phyloP scores from a whole-genome alignment of 2,329 filamentous ascomycete species.

The Hyphodiscus sp. region DNA sequence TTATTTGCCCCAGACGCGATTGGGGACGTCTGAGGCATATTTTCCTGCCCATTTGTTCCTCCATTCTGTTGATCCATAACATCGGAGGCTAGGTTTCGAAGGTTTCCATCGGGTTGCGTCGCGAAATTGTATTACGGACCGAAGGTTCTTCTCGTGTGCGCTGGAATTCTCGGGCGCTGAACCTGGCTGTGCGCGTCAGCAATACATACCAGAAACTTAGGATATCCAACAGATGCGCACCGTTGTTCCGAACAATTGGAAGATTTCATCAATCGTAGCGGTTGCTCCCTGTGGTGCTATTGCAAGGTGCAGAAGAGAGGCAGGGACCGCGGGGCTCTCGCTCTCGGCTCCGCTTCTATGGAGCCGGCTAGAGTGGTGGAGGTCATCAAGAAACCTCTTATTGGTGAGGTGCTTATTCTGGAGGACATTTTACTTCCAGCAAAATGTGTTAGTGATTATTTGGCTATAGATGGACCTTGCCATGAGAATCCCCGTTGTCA shows the following conservation, averaged over 20 bases:
- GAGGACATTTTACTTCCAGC: not conserved
- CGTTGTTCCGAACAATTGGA: not conserved
- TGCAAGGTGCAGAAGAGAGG: not conserved
- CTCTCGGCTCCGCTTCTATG: not conserved
- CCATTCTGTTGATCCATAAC: constrained; percentile 32
- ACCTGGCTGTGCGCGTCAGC: not conserved
- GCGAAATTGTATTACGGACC: constrained; percentile 17
- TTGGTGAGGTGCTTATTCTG: not conserved
- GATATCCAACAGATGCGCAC: not conserved
- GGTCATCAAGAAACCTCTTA: not conserved
- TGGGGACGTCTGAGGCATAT: constrained; percentile 28
- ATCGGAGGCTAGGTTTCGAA: constrained; percentile 28
- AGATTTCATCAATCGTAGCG: not conserved
- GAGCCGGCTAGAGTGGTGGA: not conserved
- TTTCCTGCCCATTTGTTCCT: constrained; percentile 27
- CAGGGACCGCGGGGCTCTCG: not conserved
- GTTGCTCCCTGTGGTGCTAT: not conserved
- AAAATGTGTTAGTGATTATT: no score
- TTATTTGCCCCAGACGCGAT: constrained; percentile 32
- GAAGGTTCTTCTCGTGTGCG: not conserved
- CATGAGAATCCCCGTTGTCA: no score
- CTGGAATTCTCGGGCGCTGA: not conserved
- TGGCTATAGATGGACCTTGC: no score
- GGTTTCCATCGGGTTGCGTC: constrained; percentile 29
- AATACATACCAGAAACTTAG: not conserved